Conservation (phyloP, 352 stramenopile genomes). For the Pythium chondricola region DNA sequence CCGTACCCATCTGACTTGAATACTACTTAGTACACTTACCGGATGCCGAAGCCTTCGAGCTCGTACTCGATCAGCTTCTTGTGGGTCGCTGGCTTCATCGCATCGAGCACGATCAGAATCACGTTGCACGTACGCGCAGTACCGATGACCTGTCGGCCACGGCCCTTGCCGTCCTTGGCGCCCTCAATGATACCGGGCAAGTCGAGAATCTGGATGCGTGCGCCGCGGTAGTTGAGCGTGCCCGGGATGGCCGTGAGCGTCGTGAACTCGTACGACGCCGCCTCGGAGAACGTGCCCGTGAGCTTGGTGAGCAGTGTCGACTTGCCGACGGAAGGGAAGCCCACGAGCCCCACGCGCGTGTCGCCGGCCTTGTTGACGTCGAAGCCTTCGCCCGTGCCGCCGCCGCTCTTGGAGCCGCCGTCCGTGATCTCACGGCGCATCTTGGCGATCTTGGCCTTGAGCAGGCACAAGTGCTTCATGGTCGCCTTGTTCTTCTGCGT, state of each 20-base stretch:
- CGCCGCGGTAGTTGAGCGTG: conserved; percentile 94
- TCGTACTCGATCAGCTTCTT: conserved; percentile 99
- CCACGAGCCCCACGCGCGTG: conserved; percentile 96
- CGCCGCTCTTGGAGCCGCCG: conserved; percentile 55
- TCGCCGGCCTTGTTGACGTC: conserved; percentile 94
- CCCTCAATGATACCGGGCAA: conserved; percentile 98
- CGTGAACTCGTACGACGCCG: conserved; percentile 98
- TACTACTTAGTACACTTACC: no score
- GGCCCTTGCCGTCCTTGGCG: conserved; percentile 96
- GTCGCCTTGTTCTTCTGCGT: conserved; percentile 99
- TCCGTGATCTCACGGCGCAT: conserved; percentile 91
- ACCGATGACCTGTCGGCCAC: conserved; percentile 95
- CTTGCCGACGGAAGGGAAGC: conserved; percentile 98
- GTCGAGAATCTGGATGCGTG: conserved; percentile 86
- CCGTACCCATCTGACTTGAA: no score
- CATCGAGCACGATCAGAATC: conserved; percentile 98
- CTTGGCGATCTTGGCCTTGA: conserved; percentile 98
- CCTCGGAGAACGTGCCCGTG: conserved; percentile 94
- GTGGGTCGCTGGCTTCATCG: conserved; percentile 95
- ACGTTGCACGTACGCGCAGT: conserved; percentile 97
- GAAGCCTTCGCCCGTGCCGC: conserved; percentile 80
- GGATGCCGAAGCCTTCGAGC: conserved; percentile 97
- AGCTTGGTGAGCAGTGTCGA: conserved; percentile 96
- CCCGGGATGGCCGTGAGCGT: conserved; percentile 98
- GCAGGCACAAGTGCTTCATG: conserved; percentile 97